Conservation (phyloP, 306 rosid species). For the Vicia villosa region DNA sequence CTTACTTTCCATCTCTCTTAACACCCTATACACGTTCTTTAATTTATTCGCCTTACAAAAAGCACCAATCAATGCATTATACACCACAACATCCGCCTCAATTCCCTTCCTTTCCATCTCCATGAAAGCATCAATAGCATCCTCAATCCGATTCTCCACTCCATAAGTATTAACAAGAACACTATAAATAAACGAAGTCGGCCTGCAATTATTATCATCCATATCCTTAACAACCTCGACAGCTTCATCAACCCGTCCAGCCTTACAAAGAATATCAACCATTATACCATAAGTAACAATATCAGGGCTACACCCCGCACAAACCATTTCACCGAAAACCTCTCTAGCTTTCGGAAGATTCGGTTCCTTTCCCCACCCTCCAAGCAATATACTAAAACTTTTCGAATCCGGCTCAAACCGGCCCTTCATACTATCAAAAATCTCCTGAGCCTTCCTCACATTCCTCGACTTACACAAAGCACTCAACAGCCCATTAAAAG, state of each 20-base stretch:
- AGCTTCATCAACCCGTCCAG: constrained; percentile 86
- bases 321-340: constrained; percentile 72
- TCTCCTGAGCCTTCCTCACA: constrained; percentile 93
- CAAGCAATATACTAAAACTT: constrained; percentile 76
- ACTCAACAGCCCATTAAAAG: constrained; percentile 76
- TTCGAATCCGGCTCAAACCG: constrained; percentile 67
- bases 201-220: constrained; percentile 58
- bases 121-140: constrained; percentile 72
- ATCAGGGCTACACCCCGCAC: constrained; percentile 66
- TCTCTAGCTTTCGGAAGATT: constrained; percentile 82
- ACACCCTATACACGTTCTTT: constrained; percentile 66
- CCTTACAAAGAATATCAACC: constrained; percentile 88
- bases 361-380: constrained; percentile 89
- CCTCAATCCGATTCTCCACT: constrained; percentile 71
- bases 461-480: constrained; percentile 83
- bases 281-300: constrained; percentile 81
- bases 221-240: constrained; percentile 70
- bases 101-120: constrained; percentile 75
- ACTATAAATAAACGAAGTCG: constrained; percentile 73
- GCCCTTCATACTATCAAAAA: constrained; percentile 68
- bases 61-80: constrained; percentile 81
- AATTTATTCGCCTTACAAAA: constrained; percentile 64
- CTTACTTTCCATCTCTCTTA: constrained; percentile 65
- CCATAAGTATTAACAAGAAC: constrained; percentile 82
- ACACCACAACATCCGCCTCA: constrained; percentile 69